Evolutionary conservation across 441 rosid genomes (phyloP), one percentile per base, ranked within the genome.

Genomic region (Manihot esculenta): DNA sequence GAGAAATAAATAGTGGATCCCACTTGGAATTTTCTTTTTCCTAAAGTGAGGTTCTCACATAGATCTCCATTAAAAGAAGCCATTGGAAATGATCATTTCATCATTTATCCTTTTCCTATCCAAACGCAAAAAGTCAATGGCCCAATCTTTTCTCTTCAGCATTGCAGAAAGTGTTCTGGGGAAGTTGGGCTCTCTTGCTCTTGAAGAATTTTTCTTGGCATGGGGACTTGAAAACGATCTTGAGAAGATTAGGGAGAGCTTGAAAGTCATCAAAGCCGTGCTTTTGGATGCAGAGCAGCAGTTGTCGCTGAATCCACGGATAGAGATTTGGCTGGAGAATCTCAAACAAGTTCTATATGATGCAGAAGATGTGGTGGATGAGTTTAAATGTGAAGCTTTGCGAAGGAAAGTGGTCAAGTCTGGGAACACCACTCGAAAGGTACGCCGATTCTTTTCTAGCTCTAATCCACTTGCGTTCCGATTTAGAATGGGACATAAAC

Each of bases 281-380:
- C 49, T 71, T 9, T 62, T 18, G 18, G 60, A 62, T 35, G 74
- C 68, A 12, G 66, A 70, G 45, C 33, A 47, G 30, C 47, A 33
- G 17, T 59, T 30, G 50, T 1, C 7, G 0, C 56, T n/a, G 18
- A 63, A 55, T 2, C 30, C 55, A 3, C 24, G 7, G 48, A 63
- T 68, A 18, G 30, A 57, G 51, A 7, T 66, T 5, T 72, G 53
- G 76, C 54, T 57, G 13, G 50, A 7, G 53, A 45, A 59, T 55
- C 76, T 66, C 23, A 30, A 6, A 45, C 49, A 15, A 2, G 53
- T 66, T 2, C 45, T 74, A 17, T 77, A 57, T 27, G 68, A 20
- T 54, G 38, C 24, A 2, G 68, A 77, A 14, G 80, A 77, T 64
- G 71, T 63, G 10, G 3, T 56, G 54, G 76, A 76, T 12, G 66